phyloP scores from a whole-genome alignment of 1,284 basidiomycete species.

The Ganoderma multipileum region DNA sequence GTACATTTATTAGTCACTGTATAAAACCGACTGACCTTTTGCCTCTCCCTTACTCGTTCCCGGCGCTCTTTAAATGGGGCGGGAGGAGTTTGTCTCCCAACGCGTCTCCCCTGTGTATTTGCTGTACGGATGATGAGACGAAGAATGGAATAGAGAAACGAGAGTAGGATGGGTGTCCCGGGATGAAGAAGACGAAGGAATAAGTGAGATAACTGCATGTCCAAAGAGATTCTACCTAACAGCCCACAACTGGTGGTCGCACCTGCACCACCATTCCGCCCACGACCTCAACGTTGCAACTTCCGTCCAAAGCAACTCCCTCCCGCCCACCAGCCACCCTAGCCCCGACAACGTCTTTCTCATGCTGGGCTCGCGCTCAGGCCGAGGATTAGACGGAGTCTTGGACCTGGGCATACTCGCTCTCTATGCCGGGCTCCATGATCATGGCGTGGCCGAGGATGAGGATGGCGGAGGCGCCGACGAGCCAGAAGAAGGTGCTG shows the following conservation, averaged over 20 bases:
- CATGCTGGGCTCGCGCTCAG: no score
- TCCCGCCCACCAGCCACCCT: background rate
- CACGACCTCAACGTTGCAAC: background rate
- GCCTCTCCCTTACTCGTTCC: background rate
- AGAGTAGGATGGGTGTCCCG: constrained; percentile 3
- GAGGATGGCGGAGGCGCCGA: constrained; percentile 77
- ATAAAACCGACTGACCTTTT: constrained; percentile 6
- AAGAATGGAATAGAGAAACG: background rate
- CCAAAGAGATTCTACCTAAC: constrained; percentile 1
- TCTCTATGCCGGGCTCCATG: constrained; percentile 89
- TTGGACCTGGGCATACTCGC: constrained; percentile 84
- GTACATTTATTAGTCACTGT: constrained; percentile 16
- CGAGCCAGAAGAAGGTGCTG: constrained; percentile 79
- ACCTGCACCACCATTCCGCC: background rate
- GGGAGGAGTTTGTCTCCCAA: background rate
- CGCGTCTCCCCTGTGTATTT: background rate
- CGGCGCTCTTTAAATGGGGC: background rate
- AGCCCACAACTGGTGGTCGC: background rate
- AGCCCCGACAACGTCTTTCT: background rate
- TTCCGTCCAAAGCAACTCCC: background rate
- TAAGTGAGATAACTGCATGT: constrained; percentile 7
- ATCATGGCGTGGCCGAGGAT: constrained; percentile 83
- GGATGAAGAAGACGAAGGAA: constrained; percentile 7
- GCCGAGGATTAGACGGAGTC: constrained; percentile 65
- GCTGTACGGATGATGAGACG: background rate